Evolutionary conservation across 208 protist genomes (phyloP).

Genomic region (Porcisia deanei): DNA sequence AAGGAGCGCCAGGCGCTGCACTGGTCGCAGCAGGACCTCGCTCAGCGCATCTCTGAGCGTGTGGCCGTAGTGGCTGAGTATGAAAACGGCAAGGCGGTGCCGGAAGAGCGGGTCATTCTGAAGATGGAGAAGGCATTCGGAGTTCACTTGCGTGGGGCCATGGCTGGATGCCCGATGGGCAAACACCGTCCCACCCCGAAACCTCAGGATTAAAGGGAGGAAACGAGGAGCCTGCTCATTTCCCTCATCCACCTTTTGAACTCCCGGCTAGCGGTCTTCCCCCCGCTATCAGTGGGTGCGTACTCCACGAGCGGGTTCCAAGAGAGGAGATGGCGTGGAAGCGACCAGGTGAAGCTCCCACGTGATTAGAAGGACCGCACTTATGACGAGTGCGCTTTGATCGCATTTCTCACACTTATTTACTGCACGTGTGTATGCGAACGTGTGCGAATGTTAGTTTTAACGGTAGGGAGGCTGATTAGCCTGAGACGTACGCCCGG

Average conservation of each 20-base stretch:
- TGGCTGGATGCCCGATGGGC: slow-evolving; percentile 78
- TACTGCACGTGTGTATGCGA: not conserved
- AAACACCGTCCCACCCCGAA: slow-evolving; percentile 61
- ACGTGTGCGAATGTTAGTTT: not conserved
- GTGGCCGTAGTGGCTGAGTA: slow-evolving; percentile 92
- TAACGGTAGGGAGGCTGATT: not conserved
- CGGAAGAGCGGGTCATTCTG: slow-evolving; percentile 89
- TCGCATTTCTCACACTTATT: not conserved
- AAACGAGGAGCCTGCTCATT: not conserved
- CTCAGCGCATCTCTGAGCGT: slow-evolving; percentile 81
- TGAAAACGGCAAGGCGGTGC: slow-evolving; percentile 93
- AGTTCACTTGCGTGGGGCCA: slow-evolving; percentile 91
- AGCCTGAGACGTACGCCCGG: not conserved
- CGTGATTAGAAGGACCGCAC: not conserved
- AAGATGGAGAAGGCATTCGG: slow-evolving; percentile 95
- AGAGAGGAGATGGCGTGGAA: not conserved
- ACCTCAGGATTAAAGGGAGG: slow-evolving; percentile 39
- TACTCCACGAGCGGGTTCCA: not conserved
- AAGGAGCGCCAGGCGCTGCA: slow-evolving; percentile 80
- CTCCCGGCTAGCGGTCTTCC: not conserved
- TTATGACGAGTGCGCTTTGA: not conserved
- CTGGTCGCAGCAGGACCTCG: slow-evolving; percentile 90
- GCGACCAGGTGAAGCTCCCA: not conserved
- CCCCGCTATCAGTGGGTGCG: no score
- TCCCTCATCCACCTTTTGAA: not conserved